Evolutionary conservation across 2,329 filamentous ascomycete genomes (phyloP), one percentile per base, ranked within the genome.

Genomic region (Plenodomus lindquistii): DNA sequence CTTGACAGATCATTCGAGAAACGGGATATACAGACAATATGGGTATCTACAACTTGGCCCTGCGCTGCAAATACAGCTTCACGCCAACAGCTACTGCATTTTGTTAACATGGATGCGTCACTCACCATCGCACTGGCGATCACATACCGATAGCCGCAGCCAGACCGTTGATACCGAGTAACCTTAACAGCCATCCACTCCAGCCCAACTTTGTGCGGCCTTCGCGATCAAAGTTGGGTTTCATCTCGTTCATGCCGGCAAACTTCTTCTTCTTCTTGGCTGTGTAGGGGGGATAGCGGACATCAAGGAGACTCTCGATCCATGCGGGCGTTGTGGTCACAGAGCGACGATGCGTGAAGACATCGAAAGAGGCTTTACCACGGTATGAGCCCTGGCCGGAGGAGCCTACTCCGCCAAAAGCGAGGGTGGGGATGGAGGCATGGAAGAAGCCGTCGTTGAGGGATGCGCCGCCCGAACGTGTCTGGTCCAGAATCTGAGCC

Each of bases 331-430:
- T 87, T 37, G 77, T 79, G 18, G 84, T 82, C 27, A 89, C 73
- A 41, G 78, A 76, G 31, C 84, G 77, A 16, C 80, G 77, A 69
- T 89, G 86, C 1, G 83, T 83, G 66, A 88, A 89, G 57, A 76
- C 75, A 60, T 89, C 85, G 71, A 89, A 89, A 2, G 80, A 83
- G n/a, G 87, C 80, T 65, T 85, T 85, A 51, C 91, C 91, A 60
- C 88, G 85, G 77, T 95, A 95, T 22, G 83, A 77, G 52, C 91
- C 91, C 52, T 81, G 81, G 44, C 91, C 91, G 37, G 86, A 90
- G 59, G 87, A 82, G 55, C 91, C 91, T 7, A 96, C 87, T 62
- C 91, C 91, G 55, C 91, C 91, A 69, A 96, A 96, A 31, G 87
- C 79, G 2, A 94, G 77, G 2, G 85, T 89, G 24, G 83, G 81